Percentiles rank a stretch among this genome's conserved stretches.
phyloP scores from a whole-genome alignment of 805 yeast species.

The Pichia cephalocereana region DNA sequence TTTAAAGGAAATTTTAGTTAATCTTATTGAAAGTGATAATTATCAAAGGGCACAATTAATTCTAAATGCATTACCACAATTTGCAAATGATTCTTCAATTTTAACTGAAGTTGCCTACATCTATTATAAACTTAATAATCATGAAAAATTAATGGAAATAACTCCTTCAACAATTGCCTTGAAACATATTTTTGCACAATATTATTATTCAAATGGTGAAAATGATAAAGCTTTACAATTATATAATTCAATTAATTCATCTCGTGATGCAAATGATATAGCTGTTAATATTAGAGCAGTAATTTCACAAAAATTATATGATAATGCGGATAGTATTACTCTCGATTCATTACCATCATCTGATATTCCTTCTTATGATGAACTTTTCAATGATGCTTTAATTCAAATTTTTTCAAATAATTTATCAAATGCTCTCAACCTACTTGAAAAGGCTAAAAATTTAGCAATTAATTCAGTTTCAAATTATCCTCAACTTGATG shows the following conservation, averaged over 20 bases:
- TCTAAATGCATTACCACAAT: background rate
- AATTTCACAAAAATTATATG: constrained; percentile 34
- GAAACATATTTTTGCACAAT: constrained; percentile 44
- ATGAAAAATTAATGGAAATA: constrained; percentile 8
- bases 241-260: constrained; percentile 34
- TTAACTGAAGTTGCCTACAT: constrained; percentile 49
- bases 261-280: constrained; percentile 42
- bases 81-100: constrained; percentile 13
- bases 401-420: constrained; percentile 36
- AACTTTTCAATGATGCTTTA: constrained; percentile 50
- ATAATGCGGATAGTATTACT: background rate
- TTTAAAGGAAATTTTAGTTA: constrained; percentile 9
- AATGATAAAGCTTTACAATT: constrained; percentile 35
- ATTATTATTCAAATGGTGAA: constrained; percentile 39
- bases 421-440: constrained; percentile 29
- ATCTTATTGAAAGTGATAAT: constrained; percentile 51
- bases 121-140: constrained; percentile 41
- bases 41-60: constrained; percentile 34
- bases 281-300: constrained; percentile 60
- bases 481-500: constrained; percentile 39
- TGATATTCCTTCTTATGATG: constrained; percentile 38
- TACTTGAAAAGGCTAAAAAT: constrained; percentile 37
- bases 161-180: constrained; percentile 23
- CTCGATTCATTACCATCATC: constrained; percentile 13
- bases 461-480: constrained; percentile 30